Percentiles rank a stretch among this genome's conserved stretches.
Conservation (phyloP, 1,139 yeast species). For the Debaryomyces singareniensis region DNA sequence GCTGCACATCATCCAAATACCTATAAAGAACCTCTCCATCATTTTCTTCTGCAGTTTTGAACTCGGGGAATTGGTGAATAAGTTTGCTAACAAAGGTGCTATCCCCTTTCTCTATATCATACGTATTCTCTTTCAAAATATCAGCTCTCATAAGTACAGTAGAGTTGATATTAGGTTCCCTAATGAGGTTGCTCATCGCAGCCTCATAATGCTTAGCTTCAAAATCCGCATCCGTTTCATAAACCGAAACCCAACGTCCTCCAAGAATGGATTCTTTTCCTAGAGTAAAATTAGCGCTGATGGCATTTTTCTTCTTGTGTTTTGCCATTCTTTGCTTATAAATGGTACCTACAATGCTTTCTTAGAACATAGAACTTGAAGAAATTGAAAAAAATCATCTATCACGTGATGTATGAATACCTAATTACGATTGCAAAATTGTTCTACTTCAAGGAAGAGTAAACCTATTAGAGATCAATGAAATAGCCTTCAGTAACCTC, state of each 20-base stretch:
- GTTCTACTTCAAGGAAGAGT: background rate
- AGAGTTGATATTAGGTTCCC: slow-evolving; percentile 87
- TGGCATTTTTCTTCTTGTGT: slow-evolving; percentile 5
- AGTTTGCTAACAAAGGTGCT: slow-evolving; percentile 27
- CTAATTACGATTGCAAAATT: background rate
- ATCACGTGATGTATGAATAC: background rate
- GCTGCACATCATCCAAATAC: slow-evolving; percentile 49
- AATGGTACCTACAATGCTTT: background rate
- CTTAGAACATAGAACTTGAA: background rate
- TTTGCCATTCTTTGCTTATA: slow-evolving; percentile 5
- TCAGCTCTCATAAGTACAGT: slow-evolving; percentile 89
- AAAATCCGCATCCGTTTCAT: slow-evolving; percentile 39
- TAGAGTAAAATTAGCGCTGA: slow-evolving; percentile 5
- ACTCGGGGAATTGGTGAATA: slow-evolving; percentile 26
- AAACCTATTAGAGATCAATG: slow-evolving; percentile 25
- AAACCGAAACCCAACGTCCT: slow-evolving; percentile 58
- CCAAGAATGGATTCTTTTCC: slow-evolving; percentile 47
- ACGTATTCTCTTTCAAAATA: slow-evolving; percentile 52
- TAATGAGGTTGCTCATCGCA: slow-evolving; percentile 77
- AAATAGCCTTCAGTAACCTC: slow-evolving; percentile 41
- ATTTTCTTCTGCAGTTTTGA: slow-evolving; percentile 20
- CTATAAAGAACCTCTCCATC: slow-evolving; percentile 32
- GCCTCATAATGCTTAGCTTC: slow-evolving; percentile 51
- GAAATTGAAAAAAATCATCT: background rate
- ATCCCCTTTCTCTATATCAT: slow-evolving; percentile 31